Evolutionary conservation across 1,284 basidiomycete species (phyloP).

Genomic region (Paramarasmius palmivorus): DNA sequence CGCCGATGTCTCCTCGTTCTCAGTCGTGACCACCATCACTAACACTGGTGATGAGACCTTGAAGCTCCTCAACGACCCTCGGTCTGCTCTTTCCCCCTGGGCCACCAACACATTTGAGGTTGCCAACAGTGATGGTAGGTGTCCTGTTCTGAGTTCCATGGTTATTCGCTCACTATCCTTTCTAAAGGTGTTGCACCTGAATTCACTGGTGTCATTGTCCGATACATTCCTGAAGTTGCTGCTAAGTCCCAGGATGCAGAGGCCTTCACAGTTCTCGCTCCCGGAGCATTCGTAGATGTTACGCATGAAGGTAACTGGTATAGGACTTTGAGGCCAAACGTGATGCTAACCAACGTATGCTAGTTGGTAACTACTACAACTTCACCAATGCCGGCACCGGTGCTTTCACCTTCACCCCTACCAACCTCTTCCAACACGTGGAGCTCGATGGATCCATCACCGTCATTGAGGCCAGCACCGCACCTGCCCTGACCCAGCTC

Average conservation of each 20-base stretch:
- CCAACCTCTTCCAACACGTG: slow-evolving; percentile 53
- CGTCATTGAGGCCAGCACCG: slow-evolving; percentile 6
- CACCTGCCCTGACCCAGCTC: neutral
- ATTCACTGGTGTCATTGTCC: slow-evolving; percentile 38
- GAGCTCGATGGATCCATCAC: slow-evolving; percentile 7
- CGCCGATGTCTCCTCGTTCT: slow-evolving; percentile 5
- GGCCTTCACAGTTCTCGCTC: slow-evolving; percentile 36
- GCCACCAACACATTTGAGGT: slow-evolving; percentile 11
- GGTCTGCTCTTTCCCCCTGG: slow-evolving; percentile 6
- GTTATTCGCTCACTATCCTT: no score
- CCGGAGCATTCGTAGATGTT: slow-evolving; percentile 12
- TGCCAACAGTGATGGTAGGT: slow-evolving; percentile 9
- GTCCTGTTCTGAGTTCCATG: slow-evolving; percentile 4
- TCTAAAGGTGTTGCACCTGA: slow-evolving; percentile 26
- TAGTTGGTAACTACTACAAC: slow-evolving; percentile 13
- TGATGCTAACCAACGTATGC: neutral
- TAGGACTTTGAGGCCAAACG: no score
- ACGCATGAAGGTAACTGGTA: slow-evolving; percentile 16
- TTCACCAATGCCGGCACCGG: slow-evolving; percentile 23
- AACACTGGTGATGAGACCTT: slow-evolving; percentile 14
- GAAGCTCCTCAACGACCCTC: slow-evolving; percentile 11
- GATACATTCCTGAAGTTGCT: slow-evolving; percentile 26
- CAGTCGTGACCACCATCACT: slow-evolving; percentile 9
- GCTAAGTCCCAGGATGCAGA: slow-evolving; percentile 9
- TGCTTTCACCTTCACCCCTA: slow-evolving; percentile 49